These are phyloP conservation scores for Colletotrichum orchidophilum DNA, from an alignment of 2,329 filamentous ascomycete species.

Conservation along the genomic window DNA sequence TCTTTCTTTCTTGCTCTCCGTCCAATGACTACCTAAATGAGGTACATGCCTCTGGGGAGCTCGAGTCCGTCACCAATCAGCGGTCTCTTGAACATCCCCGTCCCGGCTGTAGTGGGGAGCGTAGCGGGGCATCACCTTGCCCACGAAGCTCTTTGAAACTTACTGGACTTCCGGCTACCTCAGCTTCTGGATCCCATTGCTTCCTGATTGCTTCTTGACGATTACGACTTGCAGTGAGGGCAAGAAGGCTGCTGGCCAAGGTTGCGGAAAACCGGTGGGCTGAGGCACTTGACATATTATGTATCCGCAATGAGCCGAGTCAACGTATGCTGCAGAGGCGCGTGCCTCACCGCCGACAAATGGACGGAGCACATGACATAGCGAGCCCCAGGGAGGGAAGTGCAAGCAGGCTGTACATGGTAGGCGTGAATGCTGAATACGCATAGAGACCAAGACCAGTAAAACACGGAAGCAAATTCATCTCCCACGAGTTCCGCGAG, in stretches of 20 bases:
- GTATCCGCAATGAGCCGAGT: neutral
- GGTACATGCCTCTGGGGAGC: neutral
- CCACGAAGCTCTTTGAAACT: neutral
- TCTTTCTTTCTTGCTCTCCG: neutral
- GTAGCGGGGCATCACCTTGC: neutral
- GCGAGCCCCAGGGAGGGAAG: neutral
- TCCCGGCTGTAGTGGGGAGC: neutral
- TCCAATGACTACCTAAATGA: neutral
- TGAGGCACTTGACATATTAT: neutral
- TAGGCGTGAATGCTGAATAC: too few relatives aligned
- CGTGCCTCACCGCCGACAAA: neutral
- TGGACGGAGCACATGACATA: neutral
- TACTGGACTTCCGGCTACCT: neutral
- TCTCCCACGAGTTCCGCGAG: slow-evolving; percentile 1
- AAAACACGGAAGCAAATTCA: slow-evolving; percentile 13
- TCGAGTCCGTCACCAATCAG: neutral
- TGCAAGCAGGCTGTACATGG: neutral
- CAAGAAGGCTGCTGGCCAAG: neutral
- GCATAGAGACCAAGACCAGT: neutral
- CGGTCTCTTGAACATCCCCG: neutral
- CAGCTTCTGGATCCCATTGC: neutral
- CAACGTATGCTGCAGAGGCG: neutral
- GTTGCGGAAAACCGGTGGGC: neutral
- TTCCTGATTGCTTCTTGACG: too few relatives aligned
- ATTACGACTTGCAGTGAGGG: too few relatives aligned